phyloP scores from a whole-genome alignment of 2,329 filamentous ascomycete genomes.

The Diaporthe longicolla region DNA sequence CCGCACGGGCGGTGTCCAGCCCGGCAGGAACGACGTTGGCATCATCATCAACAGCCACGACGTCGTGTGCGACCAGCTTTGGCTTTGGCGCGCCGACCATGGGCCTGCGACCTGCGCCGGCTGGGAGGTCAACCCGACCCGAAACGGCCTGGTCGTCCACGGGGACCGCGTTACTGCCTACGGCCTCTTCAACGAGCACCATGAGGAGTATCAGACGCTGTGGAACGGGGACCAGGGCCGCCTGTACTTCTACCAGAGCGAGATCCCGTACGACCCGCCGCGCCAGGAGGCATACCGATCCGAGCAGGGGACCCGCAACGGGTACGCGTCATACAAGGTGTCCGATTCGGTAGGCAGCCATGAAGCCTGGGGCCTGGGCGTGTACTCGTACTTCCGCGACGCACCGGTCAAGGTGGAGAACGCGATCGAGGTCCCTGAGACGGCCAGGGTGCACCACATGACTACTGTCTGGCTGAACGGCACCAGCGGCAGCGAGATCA shows the following conservation, averaged over 20 bases:
- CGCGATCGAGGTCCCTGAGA: constrained; percentile 50
- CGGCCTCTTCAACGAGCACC: constrained; percentile 53
- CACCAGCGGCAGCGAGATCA: constrained; percentile 50
- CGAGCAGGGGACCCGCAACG: constrained; percentile 46
- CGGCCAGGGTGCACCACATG: constrained; percentile 50
- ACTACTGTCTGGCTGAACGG: constrained; percentile 52
- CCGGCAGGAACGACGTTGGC: constrained; percentile 48
- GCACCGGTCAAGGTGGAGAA: constrained; percentile 52
- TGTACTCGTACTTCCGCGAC: constrained; percentile 54
- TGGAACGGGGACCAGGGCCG: constrained; percentile 51
- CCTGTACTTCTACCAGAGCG: constrained; percentile 54
- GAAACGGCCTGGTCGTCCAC: constrained; percentile 51
- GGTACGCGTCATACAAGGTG: constrained; percentile 53
- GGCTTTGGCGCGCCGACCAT: constrained; percentile 54
- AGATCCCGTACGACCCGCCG: constrained; percentile 53
- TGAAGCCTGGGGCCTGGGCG: constrained; percentile 52
- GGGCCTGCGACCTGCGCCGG: constrained; percentile 46
- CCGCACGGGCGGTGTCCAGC: constrained; percentile 49
- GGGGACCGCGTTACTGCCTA: constrained; percentile 51
- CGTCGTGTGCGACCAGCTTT: constrained; percentile 51
- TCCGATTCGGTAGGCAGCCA: constrained; percentile 49
- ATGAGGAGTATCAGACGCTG: constrained; percentile 52
- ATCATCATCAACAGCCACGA: constrained; percentile 51
- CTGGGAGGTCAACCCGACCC: constrained; percentile 51
- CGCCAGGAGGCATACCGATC: constrained; percentile 50